Evolutionary conservation across 2,329 filamentous ascomycete genomes (phyloP).

Genomic region (Canariomyces notabilis): DNA sequence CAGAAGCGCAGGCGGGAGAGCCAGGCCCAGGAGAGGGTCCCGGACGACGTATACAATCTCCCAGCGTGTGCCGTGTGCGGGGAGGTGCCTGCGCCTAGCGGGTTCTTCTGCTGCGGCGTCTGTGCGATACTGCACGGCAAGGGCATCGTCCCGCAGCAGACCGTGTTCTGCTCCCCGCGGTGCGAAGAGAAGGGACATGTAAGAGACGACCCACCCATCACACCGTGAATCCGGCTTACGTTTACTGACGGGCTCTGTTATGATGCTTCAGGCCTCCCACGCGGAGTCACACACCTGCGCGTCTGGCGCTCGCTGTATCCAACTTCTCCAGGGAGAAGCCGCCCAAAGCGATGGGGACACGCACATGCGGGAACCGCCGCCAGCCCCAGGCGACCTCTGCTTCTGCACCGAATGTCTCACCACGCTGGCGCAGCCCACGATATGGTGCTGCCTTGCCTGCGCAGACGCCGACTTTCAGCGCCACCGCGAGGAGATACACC

Average conservation of each 20-base stretch:
- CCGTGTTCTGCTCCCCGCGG: conserved; percentile 28
- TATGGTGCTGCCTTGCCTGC: conserved; percentile 32
- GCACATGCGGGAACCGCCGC: conserved; percentile 12
- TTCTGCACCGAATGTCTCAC: conserved; percentile 33
- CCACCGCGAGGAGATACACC: conserved; percentile 31
- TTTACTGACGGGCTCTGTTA: too few species aligned
- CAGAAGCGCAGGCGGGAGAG: conserved; percentile 26
- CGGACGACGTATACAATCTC: conserved; percentile 27
- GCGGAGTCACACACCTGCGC: conserved; percentile 25
- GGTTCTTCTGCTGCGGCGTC: conserved; percentile 25
- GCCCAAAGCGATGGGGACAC: conserved; percentile 5
- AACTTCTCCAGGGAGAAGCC: conserved; percentile 9
- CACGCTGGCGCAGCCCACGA: conserved; percentile 24
- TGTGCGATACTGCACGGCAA: conserved; percentile 25
- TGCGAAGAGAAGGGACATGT: conserved; percentile 24
- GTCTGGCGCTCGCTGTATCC: conserved; percentile 24
- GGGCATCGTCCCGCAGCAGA: conserved; percentile 19
- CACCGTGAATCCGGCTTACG: too few species aligned
- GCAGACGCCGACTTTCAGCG: conserved; percentile 29
- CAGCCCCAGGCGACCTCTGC: conserved; percentile 16
- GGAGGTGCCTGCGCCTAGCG: conserved; percentile 16
- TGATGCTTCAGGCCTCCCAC: conserved; percentile 24
- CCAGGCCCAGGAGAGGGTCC: conserved; percentile 18
- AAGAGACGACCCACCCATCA: too few species aligned
- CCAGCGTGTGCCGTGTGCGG: conserved; percentile 26